Evolutionary conservation across 1,284 basidiomycete species (phyloP), one percentile per base, ranked within the genome.

Genomic region (Schizophyllum amplum): DNA sequence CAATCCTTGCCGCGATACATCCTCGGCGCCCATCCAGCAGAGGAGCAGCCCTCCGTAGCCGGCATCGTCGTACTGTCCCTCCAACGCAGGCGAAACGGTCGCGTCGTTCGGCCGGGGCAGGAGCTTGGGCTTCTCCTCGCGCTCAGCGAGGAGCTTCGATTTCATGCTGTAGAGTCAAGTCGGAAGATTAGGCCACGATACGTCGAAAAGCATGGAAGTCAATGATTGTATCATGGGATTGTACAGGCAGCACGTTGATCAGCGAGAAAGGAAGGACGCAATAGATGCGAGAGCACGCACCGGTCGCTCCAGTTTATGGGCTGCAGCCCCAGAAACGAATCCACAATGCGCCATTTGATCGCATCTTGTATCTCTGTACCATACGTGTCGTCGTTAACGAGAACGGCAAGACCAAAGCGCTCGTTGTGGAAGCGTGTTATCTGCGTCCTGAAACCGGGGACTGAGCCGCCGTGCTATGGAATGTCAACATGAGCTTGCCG

Each of bases 281-380:
- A 6, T 33, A 13, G 27, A 13, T 6, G 27, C 5, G 6, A 33
- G 27, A 5, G 13, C 22, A 4, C 55, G 49, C 42, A 60, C 64
- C 60, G 56, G 17, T 54, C 55, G 47, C 64, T 60, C 65, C 65
- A 67, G 49, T 67, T 61, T n/a, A 65, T 55, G 17, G 63, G 61
- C 11, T 64, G 59, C 13, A 67, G 54, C 4, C 55, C 61, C n/a
- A 67, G 58, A 13, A 59, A 57, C 56, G 58, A 50, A 42, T 67
- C 65, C 6, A 62, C 55, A 50, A 67, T 51, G 17, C 63, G 61
- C 46, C 61, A 64, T 46, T 64, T 53, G 55, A 67, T 63, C 24
- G 61, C 56, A 5, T 63, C 57, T 48, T 58, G 47, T 23, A 66
- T 55, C 6, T 52, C 13, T 1, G 21, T 46, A 22, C 62, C 66